These are phyloP conservation scores for Sugiyamaella castrensis DNA, from an alignment of 1,139 yeast species.

Conservation along the genomic window DNA sequence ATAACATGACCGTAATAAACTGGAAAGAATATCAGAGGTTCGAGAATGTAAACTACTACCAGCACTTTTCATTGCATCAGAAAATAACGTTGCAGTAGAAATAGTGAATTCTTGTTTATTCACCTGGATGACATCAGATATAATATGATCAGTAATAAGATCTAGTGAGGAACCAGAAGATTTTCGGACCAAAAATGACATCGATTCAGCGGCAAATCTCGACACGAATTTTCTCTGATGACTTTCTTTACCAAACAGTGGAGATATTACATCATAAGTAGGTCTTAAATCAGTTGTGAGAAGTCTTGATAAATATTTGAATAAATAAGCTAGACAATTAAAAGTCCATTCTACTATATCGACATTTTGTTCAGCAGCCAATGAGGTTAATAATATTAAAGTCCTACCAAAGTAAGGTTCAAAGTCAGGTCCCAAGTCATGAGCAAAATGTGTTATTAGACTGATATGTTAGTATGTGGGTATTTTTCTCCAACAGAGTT, in stretches of 20 bases:
- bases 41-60: constrained; percentile 74
- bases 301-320: constrained; percentile 74
- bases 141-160: constrained; percentile 49
- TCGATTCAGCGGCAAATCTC: constrained; percentile 86
- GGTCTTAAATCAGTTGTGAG: constrained; percentile 62
- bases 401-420: constrained; percentile 61
- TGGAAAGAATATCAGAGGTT: constrained; percentile 48
- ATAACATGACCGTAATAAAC: constrained; percentile 2
- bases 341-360: constrained; percentile 81
- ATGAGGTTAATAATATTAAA: constrained; percentile 49
- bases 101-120: constrained; percentile 48
- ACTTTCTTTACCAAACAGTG: constrained; percentile 52
- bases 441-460: constrained; percentile 78
- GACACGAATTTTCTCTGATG: constrained; percentile 59
- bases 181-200: constrained; percentile 79
- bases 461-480: constrained; percentile 16
- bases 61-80: constrained; percentile 75
- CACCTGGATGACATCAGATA: constrained; percentile 45
- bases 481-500: neutral
- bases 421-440: constrained; percentile 91
- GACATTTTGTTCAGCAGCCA: constrained; percentile 49
- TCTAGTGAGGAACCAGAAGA: constrained; percentile 50
- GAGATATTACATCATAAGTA: constrained; percentile 64
- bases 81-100: constrained; percentile 59
- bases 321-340: constrained; percentile 79